Evolutionary conservation across 139 green algal species (phyloP).

Genomic region (Gonium pectorale): DNA sequence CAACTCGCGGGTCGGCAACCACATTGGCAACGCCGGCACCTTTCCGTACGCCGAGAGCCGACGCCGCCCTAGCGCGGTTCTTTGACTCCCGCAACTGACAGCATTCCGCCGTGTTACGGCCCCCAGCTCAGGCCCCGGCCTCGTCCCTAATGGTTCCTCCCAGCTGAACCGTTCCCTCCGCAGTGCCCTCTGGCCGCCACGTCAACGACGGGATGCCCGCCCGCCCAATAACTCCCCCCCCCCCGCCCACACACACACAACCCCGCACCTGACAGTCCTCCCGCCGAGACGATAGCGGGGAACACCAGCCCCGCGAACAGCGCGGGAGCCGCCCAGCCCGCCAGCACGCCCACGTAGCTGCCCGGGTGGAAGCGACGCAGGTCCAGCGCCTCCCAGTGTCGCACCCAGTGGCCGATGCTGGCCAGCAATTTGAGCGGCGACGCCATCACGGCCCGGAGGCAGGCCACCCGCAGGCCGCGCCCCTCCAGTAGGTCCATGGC

Average conservation of each 20-base stretch:
- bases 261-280: conserved; percentile 33
- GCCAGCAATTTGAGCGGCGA: conserved; percentile 63
- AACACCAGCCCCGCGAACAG: conserved; percentile 51
- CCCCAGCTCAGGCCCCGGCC: no score
- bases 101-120: no score
- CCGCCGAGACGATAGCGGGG: conserved; percentile 47
- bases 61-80: no score
- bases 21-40: no score
- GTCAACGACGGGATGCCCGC: neutral
- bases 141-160: no score
- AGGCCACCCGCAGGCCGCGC: neutral
- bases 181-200: no score
- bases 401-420: conserved; percentile 52
- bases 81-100: no score
- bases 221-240: neutral
- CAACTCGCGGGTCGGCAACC: no score
- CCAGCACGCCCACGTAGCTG: conserved; percentile 32
- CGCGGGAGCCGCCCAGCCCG: conserved; percentile 50
- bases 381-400: conserved; percentile 53
- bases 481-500: neutral
- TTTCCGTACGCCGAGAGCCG: no score
- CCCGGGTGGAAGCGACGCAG: conserved; percentile 48
- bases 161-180: no score
- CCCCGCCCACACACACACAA: neutral
- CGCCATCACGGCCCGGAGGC: conserved; percentile 20